Evolutionary conservation across 805 yeast species (phyloP), one percentile per base, ranked within the genome.

Genomic region (Lachancea waltii): DNA sequence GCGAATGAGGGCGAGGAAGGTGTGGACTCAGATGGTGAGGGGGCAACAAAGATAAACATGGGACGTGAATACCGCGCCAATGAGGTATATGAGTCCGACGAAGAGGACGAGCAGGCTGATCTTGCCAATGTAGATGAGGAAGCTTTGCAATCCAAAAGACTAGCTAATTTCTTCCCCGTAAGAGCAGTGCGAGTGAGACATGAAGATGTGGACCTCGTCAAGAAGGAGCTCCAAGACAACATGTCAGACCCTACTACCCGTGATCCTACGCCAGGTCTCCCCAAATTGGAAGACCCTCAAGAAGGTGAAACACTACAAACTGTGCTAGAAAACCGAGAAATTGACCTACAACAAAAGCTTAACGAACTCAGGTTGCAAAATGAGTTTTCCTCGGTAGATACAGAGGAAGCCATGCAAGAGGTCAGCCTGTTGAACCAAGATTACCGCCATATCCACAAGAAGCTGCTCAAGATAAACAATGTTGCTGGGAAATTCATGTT

Each of bases 111-210:
- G 19, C 51, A 38, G 6, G 44, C 39, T 11, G 51, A 48, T 18
- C 54, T 48, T 21, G 49, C 38, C 3, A 49, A 38, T 13, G 34
- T 51, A 35, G 60, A 58, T 18, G 59, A 54, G 17, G 58, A 52
- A 6, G 43, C 47, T 1, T 31, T 45, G 35, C 51, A 49, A 21
- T 54, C 60, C 9, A 50, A 46, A 33, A 45, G 47, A 33, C 47
- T 58, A 7, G 57, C 56, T 23, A 53, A 53, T 14, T 56, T 80
- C 22, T 80, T 82, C 64, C 90, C 90, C 0, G 79, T 82, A 4
- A 71, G 87, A 48, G 85, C 90, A 1, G 67, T 67, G 7, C 69
- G 86, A 58, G 62, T 65, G 8, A 70, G 67, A 22, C 70, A 66
- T 38, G 63, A 60, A 25, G 70, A 61, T n/a, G 54, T 64, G 11